Conservation (phyloP, 2,329 filamentous ascomycete species). For the Pseudohalonectria lignicola region DNA sequence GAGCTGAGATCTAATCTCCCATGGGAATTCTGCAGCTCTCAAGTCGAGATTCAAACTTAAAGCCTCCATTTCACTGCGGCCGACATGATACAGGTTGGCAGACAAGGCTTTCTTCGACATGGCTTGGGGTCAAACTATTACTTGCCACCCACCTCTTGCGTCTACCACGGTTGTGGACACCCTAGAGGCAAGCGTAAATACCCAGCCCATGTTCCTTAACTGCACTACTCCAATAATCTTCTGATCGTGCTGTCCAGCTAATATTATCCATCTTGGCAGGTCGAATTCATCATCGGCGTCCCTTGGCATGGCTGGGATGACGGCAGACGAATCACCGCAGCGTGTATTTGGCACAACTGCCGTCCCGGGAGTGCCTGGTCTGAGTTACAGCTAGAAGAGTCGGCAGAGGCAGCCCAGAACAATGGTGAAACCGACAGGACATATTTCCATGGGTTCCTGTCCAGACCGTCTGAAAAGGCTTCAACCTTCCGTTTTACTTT, state of each 20-base stretch:
- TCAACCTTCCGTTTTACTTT: conserved; percentile 51
- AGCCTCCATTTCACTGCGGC: no score
- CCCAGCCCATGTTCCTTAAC: no score
- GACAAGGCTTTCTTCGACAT: no score
- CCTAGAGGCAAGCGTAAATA: not conserved
- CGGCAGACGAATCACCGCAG: not conserved
- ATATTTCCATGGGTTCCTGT: not conserved
- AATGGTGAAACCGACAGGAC: no score
- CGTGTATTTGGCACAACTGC: not conserved
- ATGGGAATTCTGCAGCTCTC: no score
- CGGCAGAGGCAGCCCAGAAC: not conserved
- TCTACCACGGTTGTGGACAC: not conserved
- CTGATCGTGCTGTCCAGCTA: no score
- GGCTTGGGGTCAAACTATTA: no score
- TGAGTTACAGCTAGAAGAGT: not conserved
- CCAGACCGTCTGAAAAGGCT: not conserved
- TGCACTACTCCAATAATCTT: no score
- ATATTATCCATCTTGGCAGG: no score
- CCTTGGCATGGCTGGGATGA: not conserved
- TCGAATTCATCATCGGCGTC: not conserved
- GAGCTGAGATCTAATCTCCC: no score
- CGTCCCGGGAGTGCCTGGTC: not conserved
- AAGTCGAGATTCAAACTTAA: no score
- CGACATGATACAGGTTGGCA: no score
- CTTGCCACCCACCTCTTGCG: not conserved